These are phyloP conservation scores for Teratosphaeria pseudoeucalypti DNA, from an alignment of 2,329 filamentous ascomycete species.

Conservation along the genomic window DNA sequence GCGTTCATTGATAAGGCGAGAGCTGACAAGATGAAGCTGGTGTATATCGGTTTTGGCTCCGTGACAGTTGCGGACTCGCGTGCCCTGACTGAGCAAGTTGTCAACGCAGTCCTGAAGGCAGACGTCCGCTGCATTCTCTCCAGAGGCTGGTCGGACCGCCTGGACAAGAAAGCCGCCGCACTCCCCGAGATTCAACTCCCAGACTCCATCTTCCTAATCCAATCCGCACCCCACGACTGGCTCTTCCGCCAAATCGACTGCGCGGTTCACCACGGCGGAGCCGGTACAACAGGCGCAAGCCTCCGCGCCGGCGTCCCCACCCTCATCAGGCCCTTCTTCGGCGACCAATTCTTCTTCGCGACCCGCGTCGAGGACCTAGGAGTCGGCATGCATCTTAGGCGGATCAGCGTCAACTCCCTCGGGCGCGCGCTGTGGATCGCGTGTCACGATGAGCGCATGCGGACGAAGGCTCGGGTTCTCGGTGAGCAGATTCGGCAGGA, in stretches of 20 bases:
- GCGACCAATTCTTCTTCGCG: constrained; percentile 95
- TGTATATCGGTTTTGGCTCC: constrained; percentile 94
- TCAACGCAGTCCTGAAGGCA: constrained; percentile 80
- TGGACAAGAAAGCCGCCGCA: constrained; percentile 47
- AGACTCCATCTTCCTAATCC: constrained; percentile 75
- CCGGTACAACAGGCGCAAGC: constrained; percentile 89
- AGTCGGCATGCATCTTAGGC: constrained; percentile 80
- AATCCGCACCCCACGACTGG: constrained; percentile 92
- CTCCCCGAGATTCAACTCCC: constrained; percentile 59
- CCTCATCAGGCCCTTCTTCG: constrained; percentile 93
- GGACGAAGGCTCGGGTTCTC: constrained; percentile 67
- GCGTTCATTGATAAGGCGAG: constrained; percentile 79
- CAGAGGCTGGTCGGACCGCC: constrained; percentile 91
- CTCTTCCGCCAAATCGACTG: constrained; percentile 89
- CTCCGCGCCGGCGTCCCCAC: constrained; percentile 84
- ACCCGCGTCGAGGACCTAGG: constrained; percentile 82
- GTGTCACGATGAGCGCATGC: constrained; percentile 84
- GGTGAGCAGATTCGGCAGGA: constrained; percentile 88
- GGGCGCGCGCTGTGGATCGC: constrained; percentile 83
- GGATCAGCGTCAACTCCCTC: constrained; percentile 77
- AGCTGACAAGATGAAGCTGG: constrained; percentile 74
- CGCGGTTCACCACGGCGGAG: constrained; percentile 86
- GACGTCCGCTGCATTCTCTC: constrained; percentile 91
- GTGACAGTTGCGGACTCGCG: constrained; percentile 86
- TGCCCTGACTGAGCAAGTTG: constrained; percentile 82